phyloP scores from a whole-genome alignment of 140 eudicot species.

The Ambrosia hybrid region DNA sequence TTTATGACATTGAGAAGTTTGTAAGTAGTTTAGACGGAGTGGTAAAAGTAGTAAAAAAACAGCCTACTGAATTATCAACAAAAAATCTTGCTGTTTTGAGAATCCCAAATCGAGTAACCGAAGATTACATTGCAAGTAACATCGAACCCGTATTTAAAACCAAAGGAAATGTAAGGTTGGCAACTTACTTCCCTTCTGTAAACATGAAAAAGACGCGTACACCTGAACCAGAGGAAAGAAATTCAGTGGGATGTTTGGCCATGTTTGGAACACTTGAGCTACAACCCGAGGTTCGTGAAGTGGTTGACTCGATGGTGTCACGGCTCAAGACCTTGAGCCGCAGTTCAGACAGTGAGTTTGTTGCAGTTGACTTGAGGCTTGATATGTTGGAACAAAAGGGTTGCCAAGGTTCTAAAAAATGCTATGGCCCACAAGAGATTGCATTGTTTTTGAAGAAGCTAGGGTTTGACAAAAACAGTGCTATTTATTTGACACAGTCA shows the following conservation, averaged over 20 bases:
- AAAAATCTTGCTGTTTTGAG: constrained; percentile 72
- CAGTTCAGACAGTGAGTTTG: constrained; percentile 78
- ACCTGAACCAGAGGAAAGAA: constrained; percentile 40
- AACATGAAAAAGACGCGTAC: constrained; percentile 68
- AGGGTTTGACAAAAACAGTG: constrained; percentile 76
- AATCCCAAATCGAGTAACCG: constrained; percentile 80
- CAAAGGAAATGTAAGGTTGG: constrained; percentile 84
- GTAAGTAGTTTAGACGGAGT: constrained; percentile 74
- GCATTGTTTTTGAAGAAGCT: constrained; percentile 70
- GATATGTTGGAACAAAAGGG: constrained; percentile 88
- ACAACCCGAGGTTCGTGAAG: constrained; percentile 77
- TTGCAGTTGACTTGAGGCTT: constrained; percentile 85
- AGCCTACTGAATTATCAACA: constrained; percentile 52
- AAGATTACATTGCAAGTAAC: constrained; percentile 59
- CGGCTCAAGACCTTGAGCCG: constrained; percentile 77
- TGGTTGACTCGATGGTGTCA: constrained; percentile 84
- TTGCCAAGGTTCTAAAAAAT: constrained; percentile 83
- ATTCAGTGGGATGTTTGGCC: constrained; percentile 74
- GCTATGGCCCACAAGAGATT: constrained; percentile 75
- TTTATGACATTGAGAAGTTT: constrained; percentile 79
- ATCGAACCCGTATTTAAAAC: constrained; percentile 62
- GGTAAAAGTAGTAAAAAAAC: constrained; percentile 73
- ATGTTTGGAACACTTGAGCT: constrained; percentile 83
- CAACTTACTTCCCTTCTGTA: constrained; percentile 93
- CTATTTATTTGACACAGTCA: constrained; percentile 82